Percentiles rank a stretch among this genome's conserved stretches.
These are phyloP conservation scores for Tolypocladium tropicale DNA, from an alignment of 2,329 filamentous ascomycete genomes.

Conservation along the genomic window DNA sequence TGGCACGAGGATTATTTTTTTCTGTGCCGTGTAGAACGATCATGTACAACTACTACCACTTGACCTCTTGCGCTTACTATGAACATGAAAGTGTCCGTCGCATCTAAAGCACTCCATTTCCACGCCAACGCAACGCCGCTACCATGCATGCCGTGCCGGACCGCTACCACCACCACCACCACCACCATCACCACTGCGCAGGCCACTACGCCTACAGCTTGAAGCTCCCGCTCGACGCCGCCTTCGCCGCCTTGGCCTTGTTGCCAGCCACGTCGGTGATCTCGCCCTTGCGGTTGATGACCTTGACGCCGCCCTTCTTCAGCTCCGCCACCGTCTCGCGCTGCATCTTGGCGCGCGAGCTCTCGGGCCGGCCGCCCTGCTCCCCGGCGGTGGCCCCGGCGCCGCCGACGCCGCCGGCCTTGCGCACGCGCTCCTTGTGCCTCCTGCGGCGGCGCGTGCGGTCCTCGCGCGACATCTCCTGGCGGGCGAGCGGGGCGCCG, in stretches of 20 bases:
- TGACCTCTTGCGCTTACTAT: not conserved
- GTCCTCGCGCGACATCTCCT: slow-evolving; percentile 84
- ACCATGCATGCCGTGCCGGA: not conserved
- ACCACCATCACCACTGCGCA: too few relatives aligned
- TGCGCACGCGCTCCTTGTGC: slow-evolving; percentile 76
- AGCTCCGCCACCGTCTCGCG: slow-evolving; percentile 51
- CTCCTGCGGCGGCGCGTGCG: slow-evolving; percentile 66
- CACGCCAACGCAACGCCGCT: not conserved
- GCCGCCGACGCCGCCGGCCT: slow-evolving; percentile 40
- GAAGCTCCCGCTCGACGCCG: slow-evolving; percentile 45
- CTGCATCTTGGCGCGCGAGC: slow-evolving; percentile 44
- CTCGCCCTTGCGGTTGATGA: slow-evolving; percentile 85
- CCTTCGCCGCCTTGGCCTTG: slow-evolving; percentile 47
- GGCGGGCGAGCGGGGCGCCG: slow-evolving; percentile 66
- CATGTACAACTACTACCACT: not conserved
- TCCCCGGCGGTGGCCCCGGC: slow-evolving; percentile 12
- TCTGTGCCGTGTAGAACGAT: not conserved
- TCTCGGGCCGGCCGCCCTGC: slow-evolving; percentile 18
- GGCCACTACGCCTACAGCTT: slow-evolving; percentile 40
- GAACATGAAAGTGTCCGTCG: not conserved
- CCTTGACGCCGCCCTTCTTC: slow-evolving; percentile 79
- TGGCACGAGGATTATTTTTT: not conserved
- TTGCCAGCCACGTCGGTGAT: slow-evolving; percentile 76
- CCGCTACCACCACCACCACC: too few relatives aligned
- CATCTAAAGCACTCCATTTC: not conserved